These are phyloP conservation scores for Calonectria pseudoturangicola DNA, from an alignment of 2,329 filamentous ascomycete species.

Conservation along the genomic window DNA sequence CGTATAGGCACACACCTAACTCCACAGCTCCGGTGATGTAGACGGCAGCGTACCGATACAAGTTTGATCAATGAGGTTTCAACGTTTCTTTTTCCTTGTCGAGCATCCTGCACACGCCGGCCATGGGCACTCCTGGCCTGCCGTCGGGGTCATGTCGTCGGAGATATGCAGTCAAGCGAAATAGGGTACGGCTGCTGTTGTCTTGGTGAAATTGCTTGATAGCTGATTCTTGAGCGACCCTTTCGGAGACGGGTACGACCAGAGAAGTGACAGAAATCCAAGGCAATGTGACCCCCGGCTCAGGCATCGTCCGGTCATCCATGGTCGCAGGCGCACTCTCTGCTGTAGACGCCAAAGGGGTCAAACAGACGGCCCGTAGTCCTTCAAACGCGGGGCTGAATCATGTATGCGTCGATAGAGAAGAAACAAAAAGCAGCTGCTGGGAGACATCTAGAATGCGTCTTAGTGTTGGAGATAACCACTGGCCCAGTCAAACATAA, in stretches of 20 bases:
- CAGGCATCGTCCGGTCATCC: background rate
- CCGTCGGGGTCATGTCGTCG: background rate
- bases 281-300: background rate
- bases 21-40: background rate
- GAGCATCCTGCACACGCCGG: background rate
- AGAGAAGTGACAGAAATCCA: background rate
- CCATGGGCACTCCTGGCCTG: background rate
- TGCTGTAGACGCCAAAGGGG: too few relatives aligned
- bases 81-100: constrained; percentile 3
- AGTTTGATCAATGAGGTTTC: background rate
- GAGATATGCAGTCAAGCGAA: background rate
- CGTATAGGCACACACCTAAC: background rate
- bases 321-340: background rate
- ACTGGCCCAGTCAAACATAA: background rate
- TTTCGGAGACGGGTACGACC: background rate
- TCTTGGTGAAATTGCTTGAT: background rate
- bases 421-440: background rate
- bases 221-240: background rate
- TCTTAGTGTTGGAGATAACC: background rate
- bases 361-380: background rate
- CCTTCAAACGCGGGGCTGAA: background rate
- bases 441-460: background rate
- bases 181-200: background rate
- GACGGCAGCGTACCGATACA: constrained; percentile 7
- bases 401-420: background rate